Base-by-base conservation (phyloP, 176 grass and related monocot genomes). In the Paspalum notatum region DNA sequence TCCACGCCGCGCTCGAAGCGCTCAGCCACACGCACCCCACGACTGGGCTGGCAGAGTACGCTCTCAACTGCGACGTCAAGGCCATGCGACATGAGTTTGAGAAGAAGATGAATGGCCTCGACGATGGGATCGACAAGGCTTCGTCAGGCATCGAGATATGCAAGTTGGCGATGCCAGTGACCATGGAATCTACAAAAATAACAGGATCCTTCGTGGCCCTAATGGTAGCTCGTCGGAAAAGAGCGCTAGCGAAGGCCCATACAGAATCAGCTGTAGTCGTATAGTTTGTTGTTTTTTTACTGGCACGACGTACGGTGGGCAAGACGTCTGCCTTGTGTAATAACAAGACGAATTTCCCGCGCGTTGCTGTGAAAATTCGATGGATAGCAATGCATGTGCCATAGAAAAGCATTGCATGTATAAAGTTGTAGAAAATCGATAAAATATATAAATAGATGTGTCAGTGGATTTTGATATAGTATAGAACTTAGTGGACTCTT, bases 1-100 rank as follows among this genome's bases (percentile, higher is more conserved):
- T 85, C 8, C 22, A 85, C 9, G 44, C 38, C 22, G 83, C 83
- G 15, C n/a, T 78, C 11, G 83, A 78, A 10, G 54, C 74, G 16
- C 43, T 85, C 37, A 16, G 43, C 65, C 74, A 78, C 4, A 43
- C 9, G 43, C 7, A 24, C 44, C 65, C 44, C 20, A 51, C 7
- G 17, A 64, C 41, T 0, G 25, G 54, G 54, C 7, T 78, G 55
- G 62, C 74, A 0, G 54, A 85, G 74, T 85, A 85, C 8, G 83
- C 74, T 9, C 62, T 52, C 54, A 85, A 71, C 74, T 49, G 62
- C 12, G 73, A 84, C 43, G 52, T 77, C 3, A 22, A 76, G 62
- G 9, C 3, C 52, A 68, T 77, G 42, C 38, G 16, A 0, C 11
- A 2, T 0, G 73, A 84, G 62, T 84, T 77, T 6, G 21, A 50